These are phyloP conservation scores for Amauroascus verrucosus DNA, from an alignment of 2,329 filamentous ascomycete genomes.

Conservation along the genomic window DNA sequence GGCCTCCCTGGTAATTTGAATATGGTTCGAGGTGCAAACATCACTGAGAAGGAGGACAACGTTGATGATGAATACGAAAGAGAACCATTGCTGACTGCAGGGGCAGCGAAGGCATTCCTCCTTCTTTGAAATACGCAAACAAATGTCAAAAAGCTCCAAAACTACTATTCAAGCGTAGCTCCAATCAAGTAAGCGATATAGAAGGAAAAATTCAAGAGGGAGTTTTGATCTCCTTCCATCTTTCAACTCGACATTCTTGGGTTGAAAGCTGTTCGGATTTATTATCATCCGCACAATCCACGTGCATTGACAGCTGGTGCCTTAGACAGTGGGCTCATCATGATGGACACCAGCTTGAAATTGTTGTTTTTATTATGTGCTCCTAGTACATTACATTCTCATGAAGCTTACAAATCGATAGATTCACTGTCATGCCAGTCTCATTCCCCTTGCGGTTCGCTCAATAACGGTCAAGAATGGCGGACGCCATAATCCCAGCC, in stretches of 20 bases:
- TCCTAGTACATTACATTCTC: no score
- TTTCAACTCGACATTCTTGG: neutral
- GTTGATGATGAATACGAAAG: neutral
- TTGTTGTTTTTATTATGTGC: neutral
- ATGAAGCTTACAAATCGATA: neutral
- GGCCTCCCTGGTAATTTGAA: slow-evolving; percentile 2
- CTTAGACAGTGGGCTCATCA: neutral
- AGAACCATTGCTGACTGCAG: slow-evolving; percentile 10
- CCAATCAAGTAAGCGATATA: neutral
- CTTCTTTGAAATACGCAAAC: neutral
- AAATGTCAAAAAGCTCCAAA: neutral
- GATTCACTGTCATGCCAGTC: slow-evolving; percentile 4
- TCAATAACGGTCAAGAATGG: slow-evolving; percentile 29
- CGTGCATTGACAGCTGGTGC: neutral
- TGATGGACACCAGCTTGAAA: neutral
- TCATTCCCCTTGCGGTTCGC: slow-evolving; percentile 14
- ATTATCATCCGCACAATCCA: neutral
- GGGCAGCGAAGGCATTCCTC: slow-evolving; percentile 9
- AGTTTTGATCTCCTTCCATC: neutral
- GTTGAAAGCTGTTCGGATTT: neutral
- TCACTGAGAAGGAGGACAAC: neutral
- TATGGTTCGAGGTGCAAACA: slow-evolving; percentile 5
- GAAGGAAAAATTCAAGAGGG: neutral
- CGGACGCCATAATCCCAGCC: slow-evolving; percentile 28
- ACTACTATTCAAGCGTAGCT: neutral